Percentiles rank a stretch among this genome's conserved stretches.
These are phyloP conservation scores for Trichoderma sp. DNA, from an alignment of 2,329 filamentous ascomycete genomes.

Conservation along the genomic window DNA sequence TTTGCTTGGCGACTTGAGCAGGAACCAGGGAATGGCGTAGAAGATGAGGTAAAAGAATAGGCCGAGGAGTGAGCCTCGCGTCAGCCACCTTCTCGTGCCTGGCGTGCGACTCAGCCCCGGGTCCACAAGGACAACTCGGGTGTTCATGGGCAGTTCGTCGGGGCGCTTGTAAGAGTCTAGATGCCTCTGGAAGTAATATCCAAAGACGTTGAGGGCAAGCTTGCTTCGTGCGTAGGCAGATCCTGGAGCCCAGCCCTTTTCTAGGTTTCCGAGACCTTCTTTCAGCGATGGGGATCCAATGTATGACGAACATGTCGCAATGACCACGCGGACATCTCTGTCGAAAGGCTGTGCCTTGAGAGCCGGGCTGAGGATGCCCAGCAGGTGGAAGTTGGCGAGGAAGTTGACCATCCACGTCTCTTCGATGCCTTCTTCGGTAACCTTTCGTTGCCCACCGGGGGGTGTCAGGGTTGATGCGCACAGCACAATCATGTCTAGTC, in stretches of 20 bases:
- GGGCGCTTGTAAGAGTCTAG: slow-evolving; percentile 81
- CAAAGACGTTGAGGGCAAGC: slow-evolving; percentile 87
- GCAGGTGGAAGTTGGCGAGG: slow-evolving; percentile 90
- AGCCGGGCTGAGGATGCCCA: slow-evolving; percentile 88
- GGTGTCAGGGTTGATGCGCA: slow-evolving; percentile 81
- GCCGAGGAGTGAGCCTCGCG: slow-evolving; percentile 80
- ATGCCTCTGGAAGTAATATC: slow-evolving; percentile 89
- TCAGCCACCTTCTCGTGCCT: slow-evolving; percentile 84
- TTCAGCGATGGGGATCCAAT: slow-evolving; percentile 73
- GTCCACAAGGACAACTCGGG: slow-evolving; percentile 83
- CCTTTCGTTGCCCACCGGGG: slow-evolving; percentile 59
- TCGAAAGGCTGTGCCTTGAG: slow-evolving; percentile 90
- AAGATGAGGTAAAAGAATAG: slow-evolving; percentile 74
- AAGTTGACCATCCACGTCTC: slow-evolving; percentile 95
- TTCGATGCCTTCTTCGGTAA: slow-evolving; percentile 81
- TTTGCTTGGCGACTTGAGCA: slow-evolving; percentile 81
- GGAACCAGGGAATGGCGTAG: slow-evolving; percentile 83
- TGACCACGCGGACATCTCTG: slow-evolving; percentile 85
- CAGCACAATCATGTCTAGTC: slow-evolving; percentile 88
- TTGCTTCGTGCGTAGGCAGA: slow-evolving; percentile 68
- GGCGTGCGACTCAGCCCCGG: slow-evolving; percentile 85
- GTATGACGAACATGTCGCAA: slow-evolving; percentile 87
- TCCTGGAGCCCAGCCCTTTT: slow-evolving; percentile 58
- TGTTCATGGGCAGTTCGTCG: slow-evolving; percentile 79
- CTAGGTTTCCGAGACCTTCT: slow-evolving; percentile 48